These are phyloP conservation scores for Cytospora piceae DNA, from an alignment of 2,329 filamentous ascomycete species.

Conservation along the genomic window DNA sequence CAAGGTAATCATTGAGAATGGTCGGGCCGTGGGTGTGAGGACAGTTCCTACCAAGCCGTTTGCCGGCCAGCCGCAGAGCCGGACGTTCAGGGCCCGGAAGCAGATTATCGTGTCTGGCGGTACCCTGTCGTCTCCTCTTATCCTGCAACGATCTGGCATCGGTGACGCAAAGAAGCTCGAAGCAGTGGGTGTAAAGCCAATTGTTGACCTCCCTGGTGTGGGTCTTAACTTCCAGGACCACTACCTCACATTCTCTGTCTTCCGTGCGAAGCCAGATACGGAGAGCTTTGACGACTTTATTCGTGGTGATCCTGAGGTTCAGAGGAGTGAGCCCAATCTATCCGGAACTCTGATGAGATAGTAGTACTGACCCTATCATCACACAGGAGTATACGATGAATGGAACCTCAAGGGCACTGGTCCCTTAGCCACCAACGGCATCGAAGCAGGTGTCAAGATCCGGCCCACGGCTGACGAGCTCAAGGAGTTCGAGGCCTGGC, in stretches of 20 bases:
- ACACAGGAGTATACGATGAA: slow-evolving; percentile 67
- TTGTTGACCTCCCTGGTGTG: slow-evolving; percentile 73
- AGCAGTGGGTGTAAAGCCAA: slow-evolving; percentile 67
- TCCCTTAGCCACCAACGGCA: slow-evolving; percentile 76
- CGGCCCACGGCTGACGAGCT: slow-evolving; percentile 71
- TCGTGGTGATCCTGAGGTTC: slow-evolving; percentile 71
- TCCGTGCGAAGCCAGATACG: slow-evolving; percentile 72
- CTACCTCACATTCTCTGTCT: slow-evolving; percentile 72
- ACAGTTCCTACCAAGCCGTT: slow-evolving; percentile 71
- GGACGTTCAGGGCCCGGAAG: slow-evolving; percentile 69
- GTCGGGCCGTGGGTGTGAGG: slow-evolving; percentile 71
- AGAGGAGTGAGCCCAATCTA: slow-evolving; percentile 56
- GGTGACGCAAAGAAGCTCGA: slow-evolving; percentile 73
- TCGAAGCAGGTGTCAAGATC: slow-evolving; percentile 80
- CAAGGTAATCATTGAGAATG: slow-evolving; percentile 74
- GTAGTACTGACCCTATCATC: slow-evolving; percentile 12
- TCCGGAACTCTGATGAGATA: background rate
- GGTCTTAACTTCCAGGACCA: slow-evolving; percentile 79
- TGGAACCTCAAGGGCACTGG: slow-evolving; percentile 82
- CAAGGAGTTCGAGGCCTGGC: slow-evolving; percentile 71
- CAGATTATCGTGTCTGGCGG: slow-evolving; percentile 75
- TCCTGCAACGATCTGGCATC: slow-evolving; percentile 76
- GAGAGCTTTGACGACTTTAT: slow-evolving; percentile 83
- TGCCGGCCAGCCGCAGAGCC: slow-evolving; percentile 47
- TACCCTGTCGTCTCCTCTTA: slow-evolving; percentile 73